Evolutionary conservation across 164 flowering plant genomes (phyloP).

Genomic region (Vitis amurensis): DNA sequence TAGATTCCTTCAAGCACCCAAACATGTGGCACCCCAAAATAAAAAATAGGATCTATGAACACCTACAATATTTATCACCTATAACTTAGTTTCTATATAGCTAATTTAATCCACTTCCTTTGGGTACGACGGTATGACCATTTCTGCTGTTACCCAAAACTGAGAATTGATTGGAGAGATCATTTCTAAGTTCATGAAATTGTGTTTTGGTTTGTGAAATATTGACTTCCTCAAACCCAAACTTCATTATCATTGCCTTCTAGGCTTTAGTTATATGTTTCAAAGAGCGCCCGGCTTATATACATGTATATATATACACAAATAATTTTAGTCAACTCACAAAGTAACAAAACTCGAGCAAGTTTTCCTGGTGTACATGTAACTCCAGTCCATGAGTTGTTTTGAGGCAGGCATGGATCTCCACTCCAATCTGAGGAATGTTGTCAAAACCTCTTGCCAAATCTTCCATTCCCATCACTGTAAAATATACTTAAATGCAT

Average conservation of each 20-base stretch:
- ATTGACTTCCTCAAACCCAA: too few species aligned
- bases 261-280: neutral
- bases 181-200: too few species aligned
- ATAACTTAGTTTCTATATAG: too few species aligned
- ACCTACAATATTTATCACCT: too few species aligned
- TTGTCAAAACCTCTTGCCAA: slow-evolving; percentile 53
- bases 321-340: slow-evolving; percentile 45
- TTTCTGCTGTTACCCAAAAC: too few species aligned
- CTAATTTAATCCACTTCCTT: too few species aligned
- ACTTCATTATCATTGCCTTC: too few species aligned
- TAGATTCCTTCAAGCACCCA: slow-evolving; percentile 48
- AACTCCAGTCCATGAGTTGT: slow-evolving; percentile 84
- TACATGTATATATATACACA: neutral
- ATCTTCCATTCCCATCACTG: slow-evolving; percentile 69
- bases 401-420: slow-evolving; percentile 84
- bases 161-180: too few species aligned
- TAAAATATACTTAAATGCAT: neutral
- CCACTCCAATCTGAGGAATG: slow-evolving; percentile 86
- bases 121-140: too few species aligned
- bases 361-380: slow-evolving; percentile 43
- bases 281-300: neutral
- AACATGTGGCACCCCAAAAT: too few species aligned
- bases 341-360: slow-evolving; percentile 49
- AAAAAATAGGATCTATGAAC: too few species aligned
- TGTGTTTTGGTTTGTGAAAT: too few species aligned